Evolutionary conservation across 2,329 filamentous ascomycete species (phyloP).

Genomic region (Macrophomina pseudophaseolina): DNA sequence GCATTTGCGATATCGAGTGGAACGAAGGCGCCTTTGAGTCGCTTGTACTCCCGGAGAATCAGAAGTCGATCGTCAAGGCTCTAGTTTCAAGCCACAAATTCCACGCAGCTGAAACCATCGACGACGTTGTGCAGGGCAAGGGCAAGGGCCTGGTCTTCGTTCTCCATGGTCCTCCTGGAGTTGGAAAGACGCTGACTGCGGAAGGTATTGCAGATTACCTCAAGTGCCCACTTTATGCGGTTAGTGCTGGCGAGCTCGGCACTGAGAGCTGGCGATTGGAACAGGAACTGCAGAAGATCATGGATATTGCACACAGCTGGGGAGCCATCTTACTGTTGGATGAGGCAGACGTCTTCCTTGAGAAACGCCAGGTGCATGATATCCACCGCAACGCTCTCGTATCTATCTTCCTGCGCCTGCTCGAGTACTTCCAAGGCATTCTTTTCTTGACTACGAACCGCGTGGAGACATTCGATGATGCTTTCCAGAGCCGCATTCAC

Average conservation of each 20-base stretch:
- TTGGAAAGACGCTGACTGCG: slow-evolving; percentile 86
- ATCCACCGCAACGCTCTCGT: slow-evolving; percentile 86
- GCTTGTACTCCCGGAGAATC: slow-evolving; percentile 70
- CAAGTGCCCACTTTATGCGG: slow-evolving; percentile 81
- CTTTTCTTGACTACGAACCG: slow-evolving; percentile 89
- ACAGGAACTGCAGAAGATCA: slow-evolving; percentile 77
- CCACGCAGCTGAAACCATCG: slow-evolving; percentile 78
- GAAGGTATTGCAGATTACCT: slow-evolving; percentile 85
- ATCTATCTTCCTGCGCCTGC: slow-evolving; percentile 81
- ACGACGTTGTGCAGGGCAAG: slow-evolving; percentile 75
- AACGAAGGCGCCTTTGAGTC: slow-evolving; percentile 83
- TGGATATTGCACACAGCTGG: slow-evolving; percentile 86
- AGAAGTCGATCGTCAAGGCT: slow-evolving; percentile 73
- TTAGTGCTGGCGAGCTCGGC: slow-evolving; percentile 80
- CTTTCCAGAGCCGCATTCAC: slow-evolving; percentile 87
- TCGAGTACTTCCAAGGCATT: slow-evolving; percentile 93
- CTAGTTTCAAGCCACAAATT: slow-evolving; percentile 85
- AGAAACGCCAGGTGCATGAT: slow-evolving; percentile 81
- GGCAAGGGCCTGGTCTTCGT: slow-evolving; percentile 84
- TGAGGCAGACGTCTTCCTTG: slow-evolving; percentile 68
- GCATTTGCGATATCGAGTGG: slow-evolving; percentile 81
- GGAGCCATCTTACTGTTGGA: slow-evolving; percentile 84
- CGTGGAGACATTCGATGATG: slow-evolving; percentile 86
- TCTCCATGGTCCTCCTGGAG: slow-evolving; percentile 83
- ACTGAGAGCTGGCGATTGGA: slow-evolving; percentile 78